Conservation (phyloP, 345 rosid genomes). For the Moricandia moricandioides region DNA sequence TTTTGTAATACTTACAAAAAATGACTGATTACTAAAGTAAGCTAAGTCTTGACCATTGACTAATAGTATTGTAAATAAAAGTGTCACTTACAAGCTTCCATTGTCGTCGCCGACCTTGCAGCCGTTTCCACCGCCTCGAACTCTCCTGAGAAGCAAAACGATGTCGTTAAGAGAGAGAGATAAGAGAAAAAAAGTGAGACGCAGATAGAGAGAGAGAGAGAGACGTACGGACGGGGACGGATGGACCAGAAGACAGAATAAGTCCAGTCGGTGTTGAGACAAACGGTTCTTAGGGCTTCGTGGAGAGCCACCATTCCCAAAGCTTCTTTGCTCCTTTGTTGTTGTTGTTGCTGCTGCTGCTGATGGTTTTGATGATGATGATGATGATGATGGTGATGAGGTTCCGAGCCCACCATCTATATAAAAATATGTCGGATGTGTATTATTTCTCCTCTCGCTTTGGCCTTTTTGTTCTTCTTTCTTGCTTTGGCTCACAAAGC, state of each 20-base stretch:
- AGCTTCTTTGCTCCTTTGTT: conserved; percentile 91
- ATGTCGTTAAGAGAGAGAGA: conserved; percentile 19
- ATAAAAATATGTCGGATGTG: conserved; percentile 8
- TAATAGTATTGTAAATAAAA: background rate
- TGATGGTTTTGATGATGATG: conserved; percentile 34
- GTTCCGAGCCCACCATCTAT: conserved; percentile 94
- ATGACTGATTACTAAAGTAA: conserved; percentile 8
- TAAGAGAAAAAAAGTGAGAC: background rate
- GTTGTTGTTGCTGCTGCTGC: conserved; percentile 36
- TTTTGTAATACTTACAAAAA: background rate
- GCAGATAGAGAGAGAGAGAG: conserved; percentile 1
- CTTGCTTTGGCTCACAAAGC: conserved; percentile 14
- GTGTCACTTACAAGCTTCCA: conserved; percentile 88
- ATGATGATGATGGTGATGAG: conserved; percentile 39
- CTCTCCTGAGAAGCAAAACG: conserved; percentile 56
- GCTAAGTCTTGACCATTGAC: conserved; percentile 11
- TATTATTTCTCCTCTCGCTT: conserved; percentile 23
- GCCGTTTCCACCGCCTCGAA: conserved; percentile 95
- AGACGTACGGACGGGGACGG: conserved; percentile 92
- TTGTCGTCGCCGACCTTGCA: conserved; percentile 98
- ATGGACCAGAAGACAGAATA: conserved; percentile 99
- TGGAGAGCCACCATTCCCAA: conserved; percentile 99
- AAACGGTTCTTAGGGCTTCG: conserved; percentile 96
- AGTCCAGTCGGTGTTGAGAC: conserved; percentile 98
- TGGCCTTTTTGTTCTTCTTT: conserved; percentile 21